Conservation (phyloP, 306 rosid species). For the Canavalia gladiata region DNA sequence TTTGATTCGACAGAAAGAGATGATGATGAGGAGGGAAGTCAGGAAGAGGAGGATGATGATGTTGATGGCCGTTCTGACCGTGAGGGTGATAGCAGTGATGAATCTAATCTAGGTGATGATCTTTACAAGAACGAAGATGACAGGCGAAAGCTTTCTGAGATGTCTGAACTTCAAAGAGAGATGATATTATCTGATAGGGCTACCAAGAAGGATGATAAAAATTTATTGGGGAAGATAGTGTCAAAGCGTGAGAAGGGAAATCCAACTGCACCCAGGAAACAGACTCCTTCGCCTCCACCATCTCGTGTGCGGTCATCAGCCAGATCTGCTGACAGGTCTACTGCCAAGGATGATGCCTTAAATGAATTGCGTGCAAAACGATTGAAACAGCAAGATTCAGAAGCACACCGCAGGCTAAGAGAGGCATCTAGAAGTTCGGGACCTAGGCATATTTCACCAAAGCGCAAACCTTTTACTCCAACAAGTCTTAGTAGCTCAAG, state of each 20-base stretch:
- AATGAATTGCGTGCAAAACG: conserved; percentile 94
- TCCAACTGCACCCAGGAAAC: conserved; percentile 57
- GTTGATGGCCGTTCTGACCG: conserved; percentile 61
- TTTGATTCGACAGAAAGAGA: conserved; percentile 69
- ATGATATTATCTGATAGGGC: conserved; percentile 93
- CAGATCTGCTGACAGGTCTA: conserved; percentile 81
- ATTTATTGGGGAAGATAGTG: conserved; percentile 74
- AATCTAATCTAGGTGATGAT: conserved; percentile 84
- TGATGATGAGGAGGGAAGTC: conserved; percentile 72
- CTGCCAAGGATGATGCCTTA: conserved; percentile 87
- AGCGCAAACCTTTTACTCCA: conserved; percentile 64
- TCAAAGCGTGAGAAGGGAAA: conserved; percentile 83
- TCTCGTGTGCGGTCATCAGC: conserved; percentile 85
- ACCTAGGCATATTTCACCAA: conserved; percentile 61
- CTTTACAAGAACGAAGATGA: conserved; percentile 92
- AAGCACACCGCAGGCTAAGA: conserved; percentile 64
- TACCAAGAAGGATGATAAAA: conserved; percentile 79
- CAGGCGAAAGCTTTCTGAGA: conserved; percentile 79
- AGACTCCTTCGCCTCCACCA: conserved; percentile 68
- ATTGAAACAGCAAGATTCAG: conserved; percentile 90
- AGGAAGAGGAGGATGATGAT: conserved; percentile 62
- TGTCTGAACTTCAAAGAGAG: conserved; percentile 98
- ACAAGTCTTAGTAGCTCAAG: conserved; percentile 75
- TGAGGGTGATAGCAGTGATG: conserved; percentile 74
- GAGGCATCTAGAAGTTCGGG: conserved; percentile 73